Evolutionary conservation across 116 monocot genomes (phyloP).

Genomic region (Zostera marina): DNA sequence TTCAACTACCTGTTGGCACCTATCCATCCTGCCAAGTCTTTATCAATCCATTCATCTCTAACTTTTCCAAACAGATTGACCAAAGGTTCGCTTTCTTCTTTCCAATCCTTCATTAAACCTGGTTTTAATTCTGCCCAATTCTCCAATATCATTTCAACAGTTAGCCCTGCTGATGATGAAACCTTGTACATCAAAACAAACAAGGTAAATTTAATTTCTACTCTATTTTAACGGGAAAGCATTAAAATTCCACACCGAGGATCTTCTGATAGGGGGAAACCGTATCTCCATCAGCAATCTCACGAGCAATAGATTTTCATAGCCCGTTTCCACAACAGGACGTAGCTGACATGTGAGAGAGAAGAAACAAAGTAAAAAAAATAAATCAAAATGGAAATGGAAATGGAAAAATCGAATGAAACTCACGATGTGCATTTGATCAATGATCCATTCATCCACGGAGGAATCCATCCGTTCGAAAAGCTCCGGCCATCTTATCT

Average conservation of each 20-base stretch:
- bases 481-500: constrained; percentile 68
- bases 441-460: constrained; percentile 78
- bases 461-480: constrained; percentile 41
- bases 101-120: constrained; percentile 79
- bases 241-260: constrained; percentile 32
- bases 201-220: not conserved
- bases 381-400: not conserved
- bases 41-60: constrained; percentile 91
- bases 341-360: constrained; percentile 49
- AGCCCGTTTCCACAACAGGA: constrained; percentile 95
- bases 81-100: constrained; percentile 53
- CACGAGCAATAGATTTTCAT: constrained; percentile 87
- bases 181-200: constrained; percentile 47
- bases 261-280: constrained; percentile 46
- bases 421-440: constrained; percentile 84
- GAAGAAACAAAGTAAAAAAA: not conserved
- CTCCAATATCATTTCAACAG: constrained; percentile 53
- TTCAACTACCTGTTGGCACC: constrained; percentile 78
- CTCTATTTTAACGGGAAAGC: not conserved
- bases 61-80: constrained; percentile 84
- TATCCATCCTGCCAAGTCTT: constrained; percentile 76
- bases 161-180: constrained; percentile 43
- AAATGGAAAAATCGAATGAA: not conserved
- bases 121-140: constrained; percentile 73
- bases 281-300: constrained; percentile 76